Conservation (phyloP, 2,329 filamentous ascomycete genomes). For the Aspergillus spinulosporus region DNA sequence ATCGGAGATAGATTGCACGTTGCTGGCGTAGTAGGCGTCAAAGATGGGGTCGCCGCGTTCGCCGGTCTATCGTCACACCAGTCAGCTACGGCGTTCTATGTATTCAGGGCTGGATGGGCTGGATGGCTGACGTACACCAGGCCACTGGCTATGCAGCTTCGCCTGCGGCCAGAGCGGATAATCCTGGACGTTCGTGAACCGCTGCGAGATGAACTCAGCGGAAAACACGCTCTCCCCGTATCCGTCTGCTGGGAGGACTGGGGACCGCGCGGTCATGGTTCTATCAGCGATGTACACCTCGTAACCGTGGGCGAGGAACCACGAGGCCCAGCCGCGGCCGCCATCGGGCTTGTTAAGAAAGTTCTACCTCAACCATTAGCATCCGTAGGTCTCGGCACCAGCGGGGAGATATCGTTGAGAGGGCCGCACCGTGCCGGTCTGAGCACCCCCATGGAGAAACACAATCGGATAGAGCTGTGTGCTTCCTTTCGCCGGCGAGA, state of each 20-base stretch:
- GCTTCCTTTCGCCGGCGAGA: constrained; percentile 26
- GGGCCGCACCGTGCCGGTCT: constrained; percentile 34
- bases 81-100: no score
- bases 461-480: constrained; percentile 33
- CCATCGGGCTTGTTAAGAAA: constrained; percentile 53
- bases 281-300: constrained; percentile 49
- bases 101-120: no score
- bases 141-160: constrained; percentile 43
- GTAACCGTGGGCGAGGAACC: constrained; percentile 49
- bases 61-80: constrained; percentile 20
- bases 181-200: constrained; percentile 36
- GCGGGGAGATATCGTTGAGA: no score
- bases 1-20: constrained; percentile 22
- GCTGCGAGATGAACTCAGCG: constrained; percentile 28
- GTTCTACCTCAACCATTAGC: constrained; percentile 28
- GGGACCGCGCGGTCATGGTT: constrained; percentile 39
- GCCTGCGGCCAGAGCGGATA: constrained; percentile 39
- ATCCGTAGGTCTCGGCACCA: neutral
- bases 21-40: constrained; percentile 29
- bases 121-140: constrained; percentile 23
- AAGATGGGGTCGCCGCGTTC: constrained; percentile 32
- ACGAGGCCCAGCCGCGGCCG: constrained; percentile 50
- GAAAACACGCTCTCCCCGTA: constrained; percentile 21
- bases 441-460: constrained; percentile 33
- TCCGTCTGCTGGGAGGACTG: constrained; percentile 25